Conservation (phyloP, 2,329 filamentous ascomycete species). For the Basipetospora chlamydospora region DNA sequence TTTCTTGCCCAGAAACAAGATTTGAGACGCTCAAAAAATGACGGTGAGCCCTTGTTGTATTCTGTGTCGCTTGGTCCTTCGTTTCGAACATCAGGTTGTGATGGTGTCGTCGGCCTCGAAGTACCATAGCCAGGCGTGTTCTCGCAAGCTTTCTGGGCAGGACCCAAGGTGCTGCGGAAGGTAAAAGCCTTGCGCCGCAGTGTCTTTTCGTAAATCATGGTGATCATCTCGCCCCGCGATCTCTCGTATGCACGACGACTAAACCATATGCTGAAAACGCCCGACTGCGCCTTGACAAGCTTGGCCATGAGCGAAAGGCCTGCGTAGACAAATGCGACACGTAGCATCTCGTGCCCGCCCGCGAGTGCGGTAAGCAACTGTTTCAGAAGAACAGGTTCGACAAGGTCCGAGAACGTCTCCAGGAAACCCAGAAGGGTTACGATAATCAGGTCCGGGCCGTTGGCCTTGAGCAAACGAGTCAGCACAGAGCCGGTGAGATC, state of each 20-base stretch:
- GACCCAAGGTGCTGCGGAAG: constrained; percentile 17
- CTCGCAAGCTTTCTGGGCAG: too few species aligned
- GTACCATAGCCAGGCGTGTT: background rate
- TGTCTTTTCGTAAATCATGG: constrained; percentile 71
- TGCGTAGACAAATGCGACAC: constrained; percentile 34
- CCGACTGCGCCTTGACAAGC: constrained; percentile 47
- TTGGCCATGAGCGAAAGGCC: constrained; percentile 44
- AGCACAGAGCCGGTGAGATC: constrained; percentile 60
- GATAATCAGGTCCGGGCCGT: constrained; percentile 63
- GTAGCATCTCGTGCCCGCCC: constrained; percentile 1
- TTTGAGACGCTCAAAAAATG: background rate
- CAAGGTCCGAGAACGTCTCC: constrained; percentile 39
- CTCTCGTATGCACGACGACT: constrained; percentile 73
- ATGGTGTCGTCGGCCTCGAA: constrained; percentile 1
- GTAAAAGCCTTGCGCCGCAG: constrained; percentile 45
- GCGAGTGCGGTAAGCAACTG: constrained; percentile 34
- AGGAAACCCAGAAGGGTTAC: constrained; percentile 49
- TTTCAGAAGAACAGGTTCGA: constrained; percentile 56
- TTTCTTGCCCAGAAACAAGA: constrained; percentile 1
- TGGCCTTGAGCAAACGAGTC: constrained; percentile 54
- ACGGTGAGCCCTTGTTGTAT: background rate
- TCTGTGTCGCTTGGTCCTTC: constrained; percentile 8
- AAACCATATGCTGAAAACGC: constrained; percentile 64
- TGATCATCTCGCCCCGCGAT: constrained; percentile 70
- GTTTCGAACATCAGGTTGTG: constrained; percentile 7